Evolutionary conservation across 2,329 filamentous ascomycete species (phyloP), one percentile per base, ranked within the genome.

Genomic region (Trichoderma koningiopsis): DNA sequence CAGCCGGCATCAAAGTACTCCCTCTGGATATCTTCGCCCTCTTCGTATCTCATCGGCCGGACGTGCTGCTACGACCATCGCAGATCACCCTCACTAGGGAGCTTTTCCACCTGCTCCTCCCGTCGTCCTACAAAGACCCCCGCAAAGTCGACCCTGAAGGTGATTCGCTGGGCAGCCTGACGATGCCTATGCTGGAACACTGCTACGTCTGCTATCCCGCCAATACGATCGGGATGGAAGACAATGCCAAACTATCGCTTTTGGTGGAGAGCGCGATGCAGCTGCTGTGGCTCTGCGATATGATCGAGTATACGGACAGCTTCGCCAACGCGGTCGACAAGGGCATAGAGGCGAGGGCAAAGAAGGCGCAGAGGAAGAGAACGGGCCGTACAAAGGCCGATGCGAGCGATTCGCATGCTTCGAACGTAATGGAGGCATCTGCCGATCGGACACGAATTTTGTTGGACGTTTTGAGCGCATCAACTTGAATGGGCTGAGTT

Each of bases 181-280:
- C 83, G 5, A 75, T 79, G 27, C 74, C 73, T 7, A 84, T 88
- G 71, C 76, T 88, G 53, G 81, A 85, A 74, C 77, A 82, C 55
- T 89, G 89, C 74, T 94, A 89, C 76, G 83, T 93, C 2, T 87
- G 87, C 0, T 89, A 86, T 72, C 83, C 90, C 0, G 91, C 92
- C 1, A 89, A 87, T 70, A 88, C 85, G 0, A 81, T 85, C 16
- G 84, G 83, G 7, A 78, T 86, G 0, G 85, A 87, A 24, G 91
- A 93, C 71, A 94, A 96, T 73, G 89, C 90, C 33, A 92, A 91
- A 76, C 83, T 94, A 47, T 89, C 90, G 2, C 79, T 94, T 11
- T 78, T 92, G 35, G 80, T 93, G 0, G 92, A 95, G 79, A 84
- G 83, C 2, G 78, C 93, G 61, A 75, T 92, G 35, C 84, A 89